Evolutionary conservation across 75 land plant genomes (phyloP), one percentile per base, ranked within the genome.

Genomic region (Cryptomeria japonica): DNA sequence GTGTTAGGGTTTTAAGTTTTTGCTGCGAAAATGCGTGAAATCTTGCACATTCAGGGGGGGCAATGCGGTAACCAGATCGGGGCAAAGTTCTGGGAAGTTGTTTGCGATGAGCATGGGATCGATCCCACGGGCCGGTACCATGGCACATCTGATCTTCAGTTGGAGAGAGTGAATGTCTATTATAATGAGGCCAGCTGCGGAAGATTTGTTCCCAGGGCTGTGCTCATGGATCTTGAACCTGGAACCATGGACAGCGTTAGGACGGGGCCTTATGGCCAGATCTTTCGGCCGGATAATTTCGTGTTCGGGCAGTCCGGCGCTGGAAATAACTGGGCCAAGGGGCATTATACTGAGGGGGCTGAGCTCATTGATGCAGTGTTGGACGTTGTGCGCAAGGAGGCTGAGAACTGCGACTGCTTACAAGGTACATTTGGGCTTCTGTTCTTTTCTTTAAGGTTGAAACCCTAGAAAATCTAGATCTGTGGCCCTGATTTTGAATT

Each of bases 41-140:
- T 90, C 86, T 77, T 90, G 56, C 91, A 90, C 36, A 89, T 89
- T 58, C 91, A 90, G 84, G 91, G 87, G 0, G 89, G 89, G 19
- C 90, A 89, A 76, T 89, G 90, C 58, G 90, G 90, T 42, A 89
- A 89, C 61, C 91, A 90, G 89, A 90, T 90, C 73, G 91, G 91
- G 44, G 90, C 91, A 22, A 68, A 51, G 55, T 51, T 51, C 16
- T 51, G 55, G 55, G 55, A 51, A 51, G 55, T 51, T 14, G 55
- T 51, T 42, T 88, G 88, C n/a, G 89, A 84, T 61, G 91, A 90
- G 89, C 91, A 90, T 55, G 91, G 91, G 34, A 90, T 90, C 32
- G 91, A 90, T 61, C 84, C 91, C 87, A 90, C 90, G 31, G 91
- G 91, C 2, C 11, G 83, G 32, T 90, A 90, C 90, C 32, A 86